Conservation (phyloP, 495 filamentous ascomycete species). For the Aspergillus incahuasiensis region DNA sequence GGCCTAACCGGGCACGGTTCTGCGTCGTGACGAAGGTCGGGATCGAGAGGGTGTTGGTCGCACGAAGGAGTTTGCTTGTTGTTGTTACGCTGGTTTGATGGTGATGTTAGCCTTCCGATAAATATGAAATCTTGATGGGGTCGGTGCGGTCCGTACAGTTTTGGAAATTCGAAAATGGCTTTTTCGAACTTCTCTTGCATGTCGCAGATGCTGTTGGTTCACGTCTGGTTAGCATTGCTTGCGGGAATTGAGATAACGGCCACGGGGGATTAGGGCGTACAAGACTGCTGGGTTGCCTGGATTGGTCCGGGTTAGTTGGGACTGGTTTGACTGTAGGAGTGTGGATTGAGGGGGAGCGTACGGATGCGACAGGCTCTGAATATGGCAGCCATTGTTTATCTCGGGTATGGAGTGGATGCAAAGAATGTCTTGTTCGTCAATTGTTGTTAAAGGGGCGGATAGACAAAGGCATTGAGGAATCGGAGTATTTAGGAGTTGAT, state of each 20-base stretch:
- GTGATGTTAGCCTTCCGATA: not conserved
- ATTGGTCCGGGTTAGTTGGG: constrained; percentile 14
- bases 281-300: constrained; percentile 66
- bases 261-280: constrained; percentile 34
- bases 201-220: constrained; percentile 82
- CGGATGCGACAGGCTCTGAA: constrained; percentile 34
- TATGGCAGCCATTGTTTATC: constrained; percentile 28
- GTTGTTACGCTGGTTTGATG: constrained; percentile 28
- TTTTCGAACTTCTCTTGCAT: constrained; percentile 89
- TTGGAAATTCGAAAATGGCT: constrained; percentile 76
- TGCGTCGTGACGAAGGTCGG: constrained; percentile 86
- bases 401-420: not conserved
- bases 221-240: constrained; percentile 6
- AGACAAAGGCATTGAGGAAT: not conserved
- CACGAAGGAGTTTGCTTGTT: constrained; percentile 37
- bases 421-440: not conserved
- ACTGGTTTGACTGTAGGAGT: not conserved
- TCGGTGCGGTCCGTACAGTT: constrained; percentile 65
- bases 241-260: too few relatives aligned
- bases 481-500: not conserved
- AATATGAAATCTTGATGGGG: too few relatives aligned
- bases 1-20: constrained; percentile 66
- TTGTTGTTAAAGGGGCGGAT: too few relatives aligned
- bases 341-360: constrained; percentile 12
- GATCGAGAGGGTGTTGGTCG: constrained; percentile 60